Base-by-base conservation (phyloP, 2,329 filamentous ascomycete genomes). In the Aspergillus pseudoterreus region DNA sequence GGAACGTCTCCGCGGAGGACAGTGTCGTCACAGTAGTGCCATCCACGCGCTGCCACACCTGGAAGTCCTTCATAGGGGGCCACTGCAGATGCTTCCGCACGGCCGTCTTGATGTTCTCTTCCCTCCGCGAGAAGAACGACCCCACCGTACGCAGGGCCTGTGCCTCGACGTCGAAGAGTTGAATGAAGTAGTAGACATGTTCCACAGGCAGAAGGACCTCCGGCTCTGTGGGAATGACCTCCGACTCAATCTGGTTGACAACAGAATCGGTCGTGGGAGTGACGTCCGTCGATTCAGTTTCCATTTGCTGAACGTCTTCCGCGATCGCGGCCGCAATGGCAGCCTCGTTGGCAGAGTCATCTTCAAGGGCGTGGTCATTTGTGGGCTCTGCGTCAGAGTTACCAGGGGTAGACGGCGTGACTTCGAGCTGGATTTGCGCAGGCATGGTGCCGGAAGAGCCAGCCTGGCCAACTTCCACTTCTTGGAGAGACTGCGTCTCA, bases 91-190 rank as follows among this genome's bases (percentile, higher is more conserved):
- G 65, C 41, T 64, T 67, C n/a, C 72, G 65, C 32, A 77, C 59
- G 6, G 69, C 66, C 11, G 65, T 59, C 52, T 72, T 74, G 55
- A 78, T 68, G 14, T 66, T 71, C 15, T 71, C 67, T 22, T 68
- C 67, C 9, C 64, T 62, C 45, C 68, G 69, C 6, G 70, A 73
- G 47, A 76, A 71, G 59, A 75, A 75, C 12, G 68, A 71, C 24
- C 71, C 71, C 11, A 72, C 61, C 2, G 70, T 71, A 6, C 60
- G 64, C 14, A 78, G 61, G 1, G 60, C 66, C 55, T 78, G 76
- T 9, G 68, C 69, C 22, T 80, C 75, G 12, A 76, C 70, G 51
- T 82, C 78, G 56, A 78, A 81, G 5, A 78, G 58, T 52, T 82
- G 78, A 42, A 82, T 64, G 55, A 78, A 76, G 53, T 75, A 76